Percentiles rank a stretch among this genome's conserved stretches.
Conservation (phyloP, 2,329 filamentous ascomycete genomes). For the Pleurostoma richardsiae region DNA sequence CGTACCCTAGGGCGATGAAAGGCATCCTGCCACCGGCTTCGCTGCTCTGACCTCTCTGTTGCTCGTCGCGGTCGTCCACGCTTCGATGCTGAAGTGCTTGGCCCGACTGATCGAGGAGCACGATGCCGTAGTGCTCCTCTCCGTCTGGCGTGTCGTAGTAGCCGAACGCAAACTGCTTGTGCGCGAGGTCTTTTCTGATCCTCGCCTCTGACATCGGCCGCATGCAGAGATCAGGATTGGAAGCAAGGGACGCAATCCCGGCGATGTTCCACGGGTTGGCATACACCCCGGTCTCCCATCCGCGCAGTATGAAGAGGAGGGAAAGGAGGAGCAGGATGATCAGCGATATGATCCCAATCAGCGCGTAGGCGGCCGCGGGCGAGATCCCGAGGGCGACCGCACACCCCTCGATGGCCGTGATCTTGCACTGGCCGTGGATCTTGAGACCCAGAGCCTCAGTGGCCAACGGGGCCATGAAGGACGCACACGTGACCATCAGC, state of each 20-base stretch:
- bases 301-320: conserved; percentile 14
- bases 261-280: conserved; percentile 30
- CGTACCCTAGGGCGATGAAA: conserved; percentile 20
- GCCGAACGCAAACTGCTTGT: too few relatives aligned
- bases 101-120: too few relatives aligned
- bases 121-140: too few relatives aligned
- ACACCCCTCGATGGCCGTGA: not conserved
- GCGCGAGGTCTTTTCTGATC: too few relatives aligned
- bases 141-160: too few relatives aligned
- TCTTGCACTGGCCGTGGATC: not conserved
- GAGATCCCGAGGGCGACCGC: conserved; percentile 2
- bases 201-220: too few relatives aligned
- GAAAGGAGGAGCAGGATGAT: conserved; percentile 20
- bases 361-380: not conserved
- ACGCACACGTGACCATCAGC: not conserved
- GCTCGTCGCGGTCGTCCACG: not conserved
- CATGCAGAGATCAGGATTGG: conserved; percentile 13
- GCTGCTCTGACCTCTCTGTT: too few relatives aligned
- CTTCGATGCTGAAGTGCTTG: too few relatives aligned
- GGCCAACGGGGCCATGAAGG: not conserved
- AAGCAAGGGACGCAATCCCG: conserved; percentile 18
- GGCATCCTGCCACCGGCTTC: conserved; percentile 13
- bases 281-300: conserved; percentile 23
- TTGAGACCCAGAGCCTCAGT: not conserved
- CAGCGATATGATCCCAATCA: conserved; percentile 17